Conservation (phyloP, 805 yeast species). For the Candida peoriensis region DNA sequence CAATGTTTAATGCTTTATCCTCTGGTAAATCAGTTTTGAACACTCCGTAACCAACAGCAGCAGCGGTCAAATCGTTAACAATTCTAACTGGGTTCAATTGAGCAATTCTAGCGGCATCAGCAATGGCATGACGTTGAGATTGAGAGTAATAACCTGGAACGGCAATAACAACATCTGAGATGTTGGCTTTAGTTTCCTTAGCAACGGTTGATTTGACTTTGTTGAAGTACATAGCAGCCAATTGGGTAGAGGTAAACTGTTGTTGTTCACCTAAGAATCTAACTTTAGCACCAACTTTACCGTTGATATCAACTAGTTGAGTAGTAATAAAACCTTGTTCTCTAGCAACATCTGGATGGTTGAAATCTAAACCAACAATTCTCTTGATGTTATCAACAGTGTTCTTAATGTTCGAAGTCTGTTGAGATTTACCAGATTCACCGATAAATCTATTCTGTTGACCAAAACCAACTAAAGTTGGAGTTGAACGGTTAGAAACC, state of each 20-base stretch:
- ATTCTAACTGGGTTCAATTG: constrained; percentile 98
- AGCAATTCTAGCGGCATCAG: constrained; percentile 93
- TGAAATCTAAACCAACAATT: constrained; percentile 70
- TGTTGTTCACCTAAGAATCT: constrained; percentile 74
- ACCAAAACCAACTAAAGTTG: constrained; percentile 89
- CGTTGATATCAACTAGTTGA: constrained; percentile 67
- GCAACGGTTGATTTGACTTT: constrained; percentile 78
- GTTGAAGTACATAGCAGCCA: constrained; percentile 91
- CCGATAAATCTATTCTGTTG: constrained; percentile 86
- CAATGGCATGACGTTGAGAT: constrained; percentile 91
- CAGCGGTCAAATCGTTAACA: constrained; percentile 96
- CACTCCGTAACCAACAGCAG: constrained; percentile 98
- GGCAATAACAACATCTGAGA: constrained; percentile 86
- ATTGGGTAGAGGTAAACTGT: constrained; percentile 82
- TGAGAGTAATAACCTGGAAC: constrained; percentile 98
- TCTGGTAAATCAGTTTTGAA: constrained; percentile 96
- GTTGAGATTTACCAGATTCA: constrained; percentile 94
- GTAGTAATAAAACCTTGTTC: constrained; percentile 75
- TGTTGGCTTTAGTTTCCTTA: constrained; percentile 71
- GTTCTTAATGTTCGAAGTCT: constrained; percentile 93
- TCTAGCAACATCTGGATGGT: constrained; percentile 69
- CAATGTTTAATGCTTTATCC: constrained; percentile 84
- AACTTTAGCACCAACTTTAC: constrained; percentile 80
- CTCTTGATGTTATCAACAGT: constrained; percentile 95
- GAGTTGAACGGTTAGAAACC: constrained; percentile 96